Conservation (phyloP, 352 stramenopile species). For the Saprolegnia diclina region DNA sequence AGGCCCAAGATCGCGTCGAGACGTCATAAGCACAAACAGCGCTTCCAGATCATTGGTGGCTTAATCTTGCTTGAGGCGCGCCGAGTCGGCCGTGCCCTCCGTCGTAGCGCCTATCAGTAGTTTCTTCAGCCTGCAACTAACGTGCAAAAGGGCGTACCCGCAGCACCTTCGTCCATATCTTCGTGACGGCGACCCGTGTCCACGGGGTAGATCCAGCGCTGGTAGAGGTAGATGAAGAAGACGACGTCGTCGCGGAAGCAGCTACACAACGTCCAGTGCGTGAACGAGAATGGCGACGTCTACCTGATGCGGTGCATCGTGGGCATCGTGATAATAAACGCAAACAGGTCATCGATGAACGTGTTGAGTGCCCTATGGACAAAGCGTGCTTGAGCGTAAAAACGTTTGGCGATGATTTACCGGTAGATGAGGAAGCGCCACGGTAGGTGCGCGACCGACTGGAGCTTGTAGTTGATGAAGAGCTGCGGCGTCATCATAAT, state of each 20-base stretch:
- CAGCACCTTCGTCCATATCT: constrained; percentile 4
- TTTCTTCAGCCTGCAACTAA: background rate
- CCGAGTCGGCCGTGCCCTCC: background rate
- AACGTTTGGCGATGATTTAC: background rate
- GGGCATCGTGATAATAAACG: constrained; percentile 88
- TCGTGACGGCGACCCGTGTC: constrained; percentile 38
- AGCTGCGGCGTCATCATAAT: constrained; percentile 89
- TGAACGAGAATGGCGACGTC: constrained; percentile 14
- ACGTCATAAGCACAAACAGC: background rate
- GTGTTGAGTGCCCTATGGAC: constrained; percentile 83
- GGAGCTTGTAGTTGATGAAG: constrained; percentile 91
- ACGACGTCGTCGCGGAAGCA: constrained; percentile 89
- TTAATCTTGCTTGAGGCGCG: background rate
- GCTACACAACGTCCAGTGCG: constrained; percentile 16
- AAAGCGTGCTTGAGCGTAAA: constrained; percentile 33
- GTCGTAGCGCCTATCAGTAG: no score
- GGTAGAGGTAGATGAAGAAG: constrained; percentile 87
- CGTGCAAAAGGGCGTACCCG: background rate
- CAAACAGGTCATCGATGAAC: constrained; percentile 91
- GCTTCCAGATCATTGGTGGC: no score
- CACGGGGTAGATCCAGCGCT: constrained; percentile 88
- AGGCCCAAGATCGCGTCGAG: constrained; percentile 5
- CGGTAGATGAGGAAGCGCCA: constrained; percentile 95
- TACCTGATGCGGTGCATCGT: constrained; percentile 83
- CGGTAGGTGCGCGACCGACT: constrained; percentile 85